Base-by-base conservation (phyloP, 106 monocot genomes). In the Posidonia australis region DNA sequence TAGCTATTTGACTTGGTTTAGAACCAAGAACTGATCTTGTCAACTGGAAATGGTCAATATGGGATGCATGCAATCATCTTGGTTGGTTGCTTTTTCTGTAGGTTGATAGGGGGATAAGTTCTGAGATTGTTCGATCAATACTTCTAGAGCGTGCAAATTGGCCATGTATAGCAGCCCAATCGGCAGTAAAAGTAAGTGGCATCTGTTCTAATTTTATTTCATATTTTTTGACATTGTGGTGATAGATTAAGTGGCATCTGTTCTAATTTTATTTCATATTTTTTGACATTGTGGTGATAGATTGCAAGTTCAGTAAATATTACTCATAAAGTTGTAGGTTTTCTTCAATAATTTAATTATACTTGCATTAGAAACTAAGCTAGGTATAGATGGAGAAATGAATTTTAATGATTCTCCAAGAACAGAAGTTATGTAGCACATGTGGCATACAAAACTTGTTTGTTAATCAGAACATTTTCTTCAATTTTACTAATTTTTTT, bases 121-220 rank as follows among this genome's bases (percentile, higher is more conserved):
- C 74, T 56, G 67, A 67, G 26, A 30, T 75, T 61, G 74, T 75
- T 10, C 74, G 74, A 20, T 67, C 74, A 16, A 20, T 75, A 53
- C 67, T 75, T 43, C 27, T 51, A 47, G 74, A 75, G 46, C 67
- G 74, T 53, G 67, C 67, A 43, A 75, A 75, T 62, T 68, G 51
- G 6, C 74, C 74, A 13, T 75, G 2, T 23, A 30, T 67, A 32
- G 74, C 74, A 23, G 67, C 74, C 5, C 20, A 68, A 45, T 67
- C 74, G 14, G 67, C 67, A 58, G 3, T 25, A n/a, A 67, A 62
- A 53, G 74, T 75, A 42, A 75, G 58, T 43, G n/a, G 27, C 44
- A 5, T 56, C 6, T 24, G 29, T 26, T 26, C n/a, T 60, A 14
- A 23, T 19, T 53, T 53, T 14, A 10, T 10, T n/a, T 23, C n/a